Evolutionary conservation across 495 filamentous ascomycete genomes (phyloP), one percentile per base, ranked within the genome.

Genomic region (Penicillium lividum): DNA sequence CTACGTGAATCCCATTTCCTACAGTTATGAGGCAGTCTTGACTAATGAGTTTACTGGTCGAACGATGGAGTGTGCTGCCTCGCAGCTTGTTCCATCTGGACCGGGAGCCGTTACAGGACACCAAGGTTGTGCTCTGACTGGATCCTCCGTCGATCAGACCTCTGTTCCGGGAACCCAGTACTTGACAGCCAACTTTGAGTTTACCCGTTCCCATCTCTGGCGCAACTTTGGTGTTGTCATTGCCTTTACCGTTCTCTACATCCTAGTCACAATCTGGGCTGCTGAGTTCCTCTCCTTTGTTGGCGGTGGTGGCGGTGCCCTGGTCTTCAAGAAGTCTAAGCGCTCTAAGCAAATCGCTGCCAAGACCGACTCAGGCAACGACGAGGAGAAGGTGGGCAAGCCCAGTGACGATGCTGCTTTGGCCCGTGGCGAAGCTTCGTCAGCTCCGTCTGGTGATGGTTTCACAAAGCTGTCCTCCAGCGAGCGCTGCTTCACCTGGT

Each of bases 161-260:
- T 68, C 59, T 11, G 79, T 93, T 11, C 57, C 76, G 3, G 90
- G 90, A 1, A 69, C 76, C 16, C 76, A 77, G 18, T 93, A 91
- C 61, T 59, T 93, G 22, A 62, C 69, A 10, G 64, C 68, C 1
- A 74, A 76, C 7, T 85, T 83, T 60, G 73, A 80, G 31, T 93
- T 91, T 65, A 81, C 75, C 5, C 82, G 85, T 1, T 63, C 69
- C 13, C 80, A 94, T 63, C 68, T 92, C 16, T 94, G 90, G 90
- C 86, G 89, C 16, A 92, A 94, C 67, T 91, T 89, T 65, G 89
- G 87, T 49, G 86, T 92, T 18, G 62, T 92, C 38, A 80, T 91
- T 42, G 87, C 86, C 15, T 91, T 89, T 52, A 81, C 74, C 5
- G 80, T 88, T 10, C 73, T 89, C 2, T 92, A 91, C 55, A 81